phyloP scores from a whole-genome alignment of 306 rosid genomes.

The Oemleria cerasiformis region DNA sequence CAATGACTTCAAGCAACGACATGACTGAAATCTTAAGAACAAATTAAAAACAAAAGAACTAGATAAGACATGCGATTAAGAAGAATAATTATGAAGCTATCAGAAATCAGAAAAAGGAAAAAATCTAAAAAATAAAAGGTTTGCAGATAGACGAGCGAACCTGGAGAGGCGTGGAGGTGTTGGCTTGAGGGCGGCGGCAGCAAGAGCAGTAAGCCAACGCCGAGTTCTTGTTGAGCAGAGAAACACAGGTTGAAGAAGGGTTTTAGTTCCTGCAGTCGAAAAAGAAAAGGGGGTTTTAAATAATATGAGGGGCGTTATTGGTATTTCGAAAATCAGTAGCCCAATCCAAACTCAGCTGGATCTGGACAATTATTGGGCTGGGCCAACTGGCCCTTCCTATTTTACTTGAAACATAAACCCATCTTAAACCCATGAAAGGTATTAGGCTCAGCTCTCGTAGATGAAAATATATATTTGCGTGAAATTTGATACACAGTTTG shows the following conservation, averaged over 20 bases:
- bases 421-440: too few species aligned
- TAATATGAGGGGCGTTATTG: neutral
- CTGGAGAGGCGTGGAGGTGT: neutral
- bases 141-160: neutral
- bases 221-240: neutral
- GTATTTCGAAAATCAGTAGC: neutral
- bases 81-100: neutral
- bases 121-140: neutral
- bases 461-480: too few species aligned
- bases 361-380: neutral
- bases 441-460: too few species aligned
- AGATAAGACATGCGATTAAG: too few species aligned
- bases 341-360: neutral
- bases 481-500: too few species aligned
- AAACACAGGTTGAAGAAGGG: constrained; percentile 8
- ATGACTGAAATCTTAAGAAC: constrained; percentile 27
- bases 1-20: constrained; percentile 66
- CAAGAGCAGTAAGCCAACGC: neutral
- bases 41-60: neutral
- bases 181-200: neutral
- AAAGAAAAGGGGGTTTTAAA: neutral
- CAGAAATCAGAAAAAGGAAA: neutral
- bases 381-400: neutral
- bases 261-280: neutral
- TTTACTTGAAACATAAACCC: neutral